Evolutionary conservation across 1,139 yeast species (phyloP).

Genomic region (Sugiyamaella novakii): DNA sequence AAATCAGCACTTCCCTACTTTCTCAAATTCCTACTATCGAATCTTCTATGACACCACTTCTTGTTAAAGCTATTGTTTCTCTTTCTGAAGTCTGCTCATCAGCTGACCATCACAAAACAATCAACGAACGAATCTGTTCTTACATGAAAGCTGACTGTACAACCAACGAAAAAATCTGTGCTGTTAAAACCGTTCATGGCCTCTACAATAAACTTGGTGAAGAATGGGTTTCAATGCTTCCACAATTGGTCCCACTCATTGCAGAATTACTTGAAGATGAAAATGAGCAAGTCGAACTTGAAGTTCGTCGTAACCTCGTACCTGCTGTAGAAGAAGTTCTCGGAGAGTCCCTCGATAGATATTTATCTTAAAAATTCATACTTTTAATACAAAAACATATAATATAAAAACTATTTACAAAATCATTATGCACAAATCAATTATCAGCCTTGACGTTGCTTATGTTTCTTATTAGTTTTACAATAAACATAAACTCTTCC

Average conservation of each 20-base stretch:
- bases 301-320: constrained; percentile 89
- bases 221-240: constrained; percentile 87
- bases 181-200: constrained; percentile 73
- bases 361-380: constrained; percentile 55
- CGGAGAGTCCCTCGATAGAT: constrained; percentile 93
- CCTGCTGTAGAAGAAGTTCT: constrained; percentile 88
- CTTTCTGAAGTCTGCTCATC: constrained; percentile 69
- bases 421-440: not conserved
- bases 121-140: constrained; percentile 56
- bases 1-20: constrained; percentile 62
- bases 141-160: constrained; percentile 54
- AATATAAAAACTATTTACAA: constrained; percentile 17
- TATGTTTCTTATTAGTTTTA: constrained; percentile 89
- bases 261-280: constrained; percentile 96
- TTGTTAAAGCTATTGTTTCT: constrained; percentile 78
- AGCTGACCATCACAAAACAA: constrained; percentile 77
- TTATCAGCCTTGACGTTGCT: constrained; percentile 87
- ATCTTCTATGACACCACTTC: constrained; percentile 57
- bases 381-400: not conserved
- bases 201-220: constrained; percentile 93
- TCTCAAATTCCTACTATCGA: constrained; percentile 68
- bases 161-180: constrained; percentile 73
- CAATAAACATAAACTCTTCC: constrained; percentile 93
- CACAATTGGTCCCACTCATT: constrained; percentile 91
- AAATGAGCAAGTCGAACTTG: constrained; percentile 88